These are phyloP conservation scores for Petunia axillaris DNA, from an alignment of 257 asterid genomes.

Conservation along the genomic window DNA sequence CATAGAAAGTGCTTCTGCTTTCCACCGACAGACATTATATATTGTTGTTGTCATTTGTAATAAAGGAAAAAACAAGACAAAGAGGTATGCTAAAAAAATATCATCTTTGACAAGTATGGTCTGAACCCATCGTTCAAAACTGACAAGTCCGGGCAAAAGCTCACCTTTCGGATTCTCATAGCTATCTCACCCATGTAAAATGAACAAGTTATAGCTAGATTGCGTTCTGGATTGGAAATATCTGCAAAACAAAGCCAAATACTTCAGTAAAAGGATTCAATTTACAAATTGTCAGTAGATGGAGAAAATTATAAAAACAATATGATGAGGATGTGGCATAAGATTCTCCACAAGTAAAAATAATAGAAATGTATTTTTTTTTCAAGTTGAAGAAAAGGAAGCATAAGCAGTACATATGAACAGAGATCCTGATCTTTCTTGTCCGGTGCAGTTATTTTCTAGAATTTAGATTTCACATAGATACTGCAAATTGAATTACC, in stretches of 20 bases:
- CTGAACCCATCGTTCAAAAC: conserved; percentile 14
- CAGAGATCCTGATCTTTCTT: conserved; percentile 22
- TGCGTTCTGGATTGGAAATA: conserved; percentile 85
- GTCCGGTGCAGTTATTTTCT: neutral
- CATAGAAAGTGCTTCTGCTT: conserved; percentile 5
- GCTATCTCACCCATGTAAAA: conserved; percentile 92
- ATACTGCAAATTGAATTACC: conserved; percentile 43
- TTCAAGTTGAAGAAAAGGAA: neutral
- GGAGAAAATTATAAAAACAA: neutral
- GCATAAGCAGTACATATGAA: conserved; percentile 10
- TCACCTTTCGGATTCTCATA: conserved; percentile 86
- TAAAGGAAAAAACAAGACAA: neutral
- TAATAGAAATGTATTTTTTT: neutral
- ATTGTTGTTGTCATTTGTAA: neutral
- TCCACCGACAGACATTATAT: neutral
- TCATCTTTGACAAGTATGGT: conserved; percentile 13
- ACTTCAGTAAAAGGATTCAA: neutral
- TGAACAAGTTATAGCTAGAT: conserved; percentile 71
- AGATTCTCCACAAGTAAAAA: neutral
- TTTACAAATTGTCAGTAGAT: neutral
- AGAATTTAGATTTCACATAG: neutral
- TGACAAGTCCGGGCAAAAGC: conserved; percentile 13
- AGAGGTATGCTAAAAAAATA: neutral
- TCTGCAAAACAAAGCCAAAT: conserved; percentile 48
- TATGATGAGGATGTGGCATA: neutral